Evolutionary conservation across 805 yeast genomes (phyloP).

Genomic region (Candida railenensis): DNA sequence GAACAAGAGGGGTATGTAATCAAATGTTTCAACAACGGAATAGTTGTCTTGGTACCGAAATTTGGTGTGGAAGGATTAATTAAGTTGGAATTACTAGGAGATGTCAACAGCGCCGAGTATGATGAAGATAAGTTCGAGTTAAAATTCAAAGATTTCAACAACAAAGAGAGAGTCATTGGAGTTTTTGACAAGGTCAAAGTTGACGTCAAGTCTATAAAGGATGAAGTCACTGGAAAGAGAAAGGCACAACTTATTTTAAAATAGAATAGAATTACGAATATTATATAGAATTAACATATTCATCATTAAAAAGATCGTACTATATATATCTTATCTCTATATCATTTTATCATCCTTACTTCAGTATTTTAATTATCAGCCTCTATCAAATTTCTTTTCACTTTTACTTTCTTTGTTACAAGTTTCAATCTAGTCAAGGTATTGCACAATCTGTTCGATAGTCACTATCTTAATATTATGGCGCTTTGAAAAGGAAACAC

Average conservation of each 20-base stretch:
- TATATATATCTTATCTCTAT: not conserved
- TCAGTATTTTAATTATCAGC: too few species aligned
- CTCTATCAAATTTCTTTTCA: too few species aligned
- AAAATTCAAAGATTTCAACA: slow-evolving; percentile 49
- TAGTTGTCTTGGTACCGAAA: slow-evolving; percentile 91
- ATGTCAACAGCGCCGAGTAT: slow-evolving; percentile 57
- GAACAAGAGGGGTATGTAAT: slow-evolving; percentile 88
- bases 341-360: not conserved
- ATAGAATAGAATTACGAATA: slow-evolving; percentile 17
- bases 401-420: not conserved
- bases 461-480: slow-evolving; percentile 70
- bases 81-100: slow-evolving; percentile 72
- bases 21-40: slow-evolving; percentile 90
- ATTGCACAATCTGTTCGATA: slow-evolving; percentile 68
- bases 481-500: slow-evolving; percentile 63
- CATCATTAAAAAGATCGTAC: not conserved
- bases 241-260: slow-evolving; percentile 74
- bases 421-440: slow-evolving; percentile 27
- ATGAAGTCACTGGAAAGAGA: slow-evolving; percentile 88
- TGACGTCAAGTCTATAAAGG: slow-evolving; percentile 76
- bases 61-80: slow-evolving; percentile 95
- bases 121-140: slow-evolving; percentile 79
- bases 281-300: not conserved
- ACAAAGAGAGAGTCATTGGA: slow-evolving; percentile 48
- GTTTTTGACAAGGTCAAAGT: slow-evolving; percentile 88